phyloP scores from a whole-genome alignment of 2,329 filamentous ascomycete species.

The Hymenoscyphus infarciens region DNA sequence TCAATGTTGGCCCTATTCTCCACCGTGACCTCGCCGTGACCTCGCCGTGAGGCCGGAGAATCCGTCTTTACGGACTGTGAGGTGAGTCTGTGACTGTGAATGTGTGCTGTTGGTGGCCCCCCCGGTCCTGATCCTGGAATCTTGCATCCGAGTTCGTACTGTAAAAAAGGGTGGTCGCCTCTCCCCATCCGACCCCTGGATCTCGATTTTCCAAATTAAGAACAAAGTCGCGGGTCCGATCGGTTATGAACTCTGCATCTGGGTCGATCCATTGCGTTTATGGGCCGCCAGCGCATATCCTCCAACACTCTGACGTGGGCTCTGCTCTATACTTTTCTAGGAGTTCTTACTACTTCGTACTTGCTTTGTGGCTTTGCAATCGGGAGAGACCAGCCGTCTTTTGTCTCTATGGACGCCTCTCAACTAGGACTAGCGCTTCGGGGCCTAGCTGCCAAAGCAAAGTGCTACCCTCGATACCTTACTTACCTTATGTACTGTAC shows the following conservation, averaged over 20 bases:
- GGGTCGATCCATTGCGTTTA: not conserved
- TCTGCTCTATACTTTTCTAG: not conserved
- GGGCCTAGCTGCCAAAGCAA: not conserved
- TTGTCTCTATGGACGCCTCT: not conserved
- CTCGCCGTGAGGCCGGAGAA: too few relatives aligned
- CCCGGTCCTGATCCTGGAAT: not conserved
- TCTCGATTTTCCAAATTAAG: slow-evolving; percentile 2
- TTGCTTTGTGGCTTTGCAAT: not conserved
- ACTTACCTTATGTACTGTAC: too few relatives aligned
- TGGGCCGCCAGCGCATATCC: not conserved
- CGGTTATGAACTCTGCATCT: not conserved
- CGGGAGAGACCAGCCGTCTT: not conserved
- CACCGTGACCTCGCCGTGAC: too few relatives aligned
- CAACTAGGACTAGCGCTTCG: not conserved
- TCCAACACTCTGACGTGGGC: not conserved
- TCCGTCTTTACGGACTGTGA: too few relatives aligned
- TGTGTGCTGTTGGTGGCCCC: not conserved
- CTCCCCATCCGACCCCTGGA: not conserved
- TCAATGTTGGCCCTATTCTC: not conserved
- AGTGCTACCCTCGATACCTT: not conserved
- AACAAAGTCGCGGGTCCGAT: not conserved
- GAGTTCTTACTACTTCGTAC: not conserved
- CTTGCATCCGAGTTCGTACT: not conserved
- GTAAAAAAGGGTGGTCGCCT: not conserved
- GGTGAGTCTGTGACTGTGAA: too few relatives aligned